phyloP scores from a whole-genome alignment of 805 yeast genomes.

The Kodamaea nitidulidarum region DNA sequence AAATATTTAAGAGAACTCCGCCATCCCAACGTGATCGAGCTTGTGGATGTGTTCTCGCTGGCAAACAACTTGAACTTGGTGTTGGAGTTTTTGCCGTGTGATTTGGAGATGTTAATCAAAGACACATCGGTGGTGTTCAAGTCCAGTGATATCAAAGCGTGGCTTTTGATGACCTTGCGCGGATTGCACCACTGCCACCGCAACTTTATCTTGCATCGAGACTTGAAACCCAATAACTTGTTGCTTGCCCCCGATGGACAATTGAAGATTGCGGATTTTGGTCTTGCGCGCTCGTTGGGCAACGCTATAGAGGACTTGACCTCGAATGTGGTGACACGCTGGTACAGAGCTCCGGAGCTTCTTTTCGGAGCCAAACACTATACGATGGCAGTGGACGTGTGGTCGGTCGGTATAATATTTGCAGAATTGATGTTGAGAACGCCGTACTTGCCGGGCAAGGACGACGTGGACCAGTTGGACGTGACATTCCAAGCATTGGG shows the following conservation, averaged over 20 bases:
- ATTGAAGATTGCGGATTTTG: slow-evolving; percentile 95
- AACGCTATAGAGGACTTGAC: slow-evolving; percentile 71
- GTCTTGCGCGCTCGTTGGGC: slow-evolving; percentile 83
- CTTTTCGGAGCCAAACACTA: slow-evolving; percentile 44
- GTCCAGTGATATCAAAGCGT: slow-evolving; percentile 84
- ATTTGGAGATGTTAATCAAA: slow-evolving; percentile 83
- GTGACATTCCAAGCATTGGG: slow-evolving; percentile 95
- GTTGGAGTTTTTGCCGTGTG: slow-evolving; percentile 90
- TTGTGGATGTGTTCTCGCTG: slow-evolving; percentile 80
- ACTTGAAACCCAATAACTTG: slow-evolving; percentile 88
- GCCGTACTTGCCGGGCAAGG: slow-evolving; percentile 91
- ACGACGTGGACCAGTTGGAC: slow-evolving; percentile 84
- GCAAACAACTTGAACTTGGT: slow-evolving; percentile 71
- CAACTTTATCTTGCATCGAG: slow-evolving; percentile 85
- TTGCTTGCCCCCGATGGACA: slow-evolving; percentile 83
- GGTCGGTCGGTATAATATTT: slow-evolving; percentile 61
- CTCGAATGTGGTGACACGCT: slow-evolving; percentile 92
- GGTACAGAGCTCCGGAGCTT: slow-evolving; percentile 85
- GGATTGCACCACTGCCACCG: slow-evolving; percentile 96
- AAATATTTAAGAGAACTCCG: slow-evolving; percentile 80
- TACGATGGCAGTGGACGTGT: slow-evolving; percentile 42
- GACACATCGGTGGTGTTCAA: slow-evolving; percentile 72
- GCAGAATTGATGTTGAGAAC: slow-evolving; percentile 94
- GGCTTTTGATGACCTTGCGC: slow-evolving; percentile 91
- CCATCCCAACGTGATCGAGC: slow-evolving; percentile 75